Evolutionary conservation across 768 basidiomycete species (phyloP), one percentile per base, ranked within the genome.

Genomic region (Phylloporus rhodoxanthus): DNA sequence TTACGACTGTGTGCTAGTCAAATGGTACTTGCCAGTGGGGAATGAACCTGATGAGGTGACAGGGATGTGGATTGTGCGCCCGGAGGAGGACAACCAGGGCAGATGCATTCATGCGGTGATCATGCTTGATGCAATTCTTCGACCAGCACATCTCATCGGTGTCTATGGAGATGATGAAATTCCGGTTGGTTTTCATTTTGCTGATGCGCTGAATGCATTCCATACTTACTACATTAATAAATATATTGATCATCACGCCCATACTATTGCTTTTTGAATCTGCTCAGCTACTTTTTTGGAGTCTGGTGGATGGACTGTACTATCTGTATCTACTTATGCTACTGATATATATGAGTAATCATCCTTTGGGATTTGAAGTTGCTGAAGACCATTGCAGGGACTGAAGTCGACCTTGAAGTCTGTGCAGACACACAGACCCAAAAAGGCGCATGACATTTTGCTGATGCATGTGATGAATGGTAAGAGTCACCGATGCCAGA

Each of bases 61-160:
- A 4, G 42, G 42, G 2, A 19, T 43, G 42, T 43, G 42, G 42
- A 21, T 43, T 23, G 30, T 43, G 8, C 3, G 5, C 17, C 43
- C 30, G 1, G 29, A 43, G 43, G 29, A 30, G 30, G 19, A 30
- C 3, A n/a, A 11, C 7, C 2, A 2, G 8, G 20, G 10, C 11
- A 33, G 29, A 8, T 3, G 7, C 19, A 8, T 29, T 5, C 13
- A 13, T 20, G 48, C 57, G 2, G 55, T 71, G 4, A 62, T 70
- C 36, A 56, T 66, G 17, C 17, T 72, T 2, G 64, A 70, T 41
- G 47, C 63, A 1, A 63, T 72, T 42, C 25, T 68, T 3, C 59
- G 63, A 1, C 57, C 60, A 41, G 68, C 67, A 2, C 70, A 73
- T 53, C 47, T 71, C 1, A 56, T 68, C 21, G 60, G 56, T 4